These are phyloP conservation scores for Poterioochromonas sp. DNA, from an alignment of 352 stramenopile species.

Conservation along the genomic window DNA sequence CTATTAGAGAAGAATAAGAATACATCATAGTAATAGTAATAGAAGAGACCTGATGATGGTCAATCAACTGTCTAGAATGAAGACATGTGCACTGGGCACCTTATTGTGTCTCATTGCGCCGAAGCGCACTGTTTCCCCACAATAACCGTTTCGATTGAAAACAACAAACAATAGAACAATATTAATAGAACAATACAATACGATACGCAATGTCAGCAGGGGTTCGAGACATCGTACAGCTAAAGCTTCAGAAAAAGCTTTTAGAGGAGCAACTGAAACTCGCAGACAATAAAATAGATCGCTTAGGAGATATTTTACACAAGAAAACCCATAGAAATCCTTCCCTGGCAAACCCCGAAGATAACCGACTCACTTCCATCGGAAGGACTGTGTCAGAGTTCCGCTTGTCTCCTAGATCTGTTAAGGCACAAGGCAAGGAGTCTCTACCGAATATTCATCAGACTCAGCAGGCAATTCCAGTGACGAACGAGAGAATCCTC, in stretches of 20 bases:
- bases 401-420: not conserved
- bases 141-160: too few species aligned
- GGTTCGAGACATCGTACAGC: slow-evolving; percentile 38
- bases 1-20: too few species aligned
- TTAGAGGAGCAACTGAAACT: slow-evolving; percentile 41
- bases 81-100: too few species aligned
- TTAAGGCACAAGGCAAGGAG: not conserved
- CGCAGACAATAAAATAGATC: slow-evolving; percentile 35
- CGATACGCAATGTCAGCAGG: not conserved
- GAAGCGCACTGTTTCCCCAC: too few species aligned
- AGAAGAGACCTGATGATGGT: too few species aligned
- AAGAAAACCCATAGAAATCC: slow-evolving; percentile 35
- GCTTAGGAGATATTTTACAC: slow-evolving; percentile 38
- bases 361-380: not conserved
- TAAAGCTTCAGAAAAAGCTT: slow-evolving; percentile 42
- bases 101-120: too few species aligned
- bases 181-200: too few species aligned
- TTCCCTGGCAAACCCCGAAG: not conserved
- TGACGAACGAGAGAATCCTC: slow-evolving; percentile 25
- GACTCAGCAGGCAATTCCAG: not conserved
- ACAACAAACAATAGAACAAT: too few species aligned
- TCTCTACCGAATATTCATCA: not conserved
- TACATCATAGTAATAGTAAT: too few species aligned
- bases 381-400: slow-evolving; percentile 19
- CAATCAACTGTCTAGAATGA: too few species aligned